Base-by-base conservation (phyloP, 1,139 yeast species). In the Saccharomyces pastorianus region DNA sequence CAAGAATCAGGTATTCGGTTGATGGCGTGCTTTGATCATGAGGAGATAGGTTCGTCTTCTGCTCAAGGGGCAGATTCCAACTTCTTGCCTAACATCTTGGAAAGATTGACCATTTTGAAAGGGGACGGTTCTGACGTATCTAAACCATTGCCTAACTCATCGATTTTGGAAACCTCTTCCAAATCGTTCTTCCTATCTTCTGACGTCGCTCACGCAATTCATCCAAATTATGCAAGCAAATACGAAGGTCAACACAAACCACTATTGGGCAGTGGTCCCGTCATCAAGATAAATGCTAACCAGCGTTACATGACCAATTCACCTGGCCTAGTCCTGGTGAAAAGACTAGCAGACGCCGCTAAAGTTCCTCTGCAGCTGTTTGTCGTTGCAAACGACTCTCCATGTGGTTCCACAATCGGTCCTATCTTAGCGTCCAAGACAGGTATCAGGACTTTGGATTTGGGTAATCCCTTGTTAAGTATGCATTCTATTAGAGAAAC, bases 21-120 rank as follows among this genome's bases (percentile, higher is more conserved):
- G 67, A 78, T 89, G 51, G 84, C 96, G 0, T 76, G 90, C 58
- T 91, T 91, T 70, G 98, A 91, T 70, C 97, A 93, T 70, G 99
- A 93, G 71, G 99, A 91, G 71, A 80, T 93, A 62, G 99, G 99
- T 0, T 89, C 96, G 3, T 76, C 82, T 9, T 86, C 96, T 34
- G 96, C 96, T 9, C 98, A 93, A 70, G 99, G 99, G 58, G 99
- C 99, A 1, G 93, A 88, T 65, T 90, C 97, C 1, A 85, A 91
- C 53, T 87, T 93, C 67, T 74, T 93, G 53, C 95, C 95, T 17
- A 89, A 90, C 61, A 77, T 88, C 9, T 70, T 90, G 53, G 81
- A 79, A 55, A 80, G 96, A 64, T 71, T 90, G 53, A 79, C 90
- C 4, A 72, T 76, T 7, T 67, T 80, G 20, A 68, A 71, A 11